Conservation (phyloP, 2,329 filamentous ascomycete species). For the Alternaria sp. region DNA sequence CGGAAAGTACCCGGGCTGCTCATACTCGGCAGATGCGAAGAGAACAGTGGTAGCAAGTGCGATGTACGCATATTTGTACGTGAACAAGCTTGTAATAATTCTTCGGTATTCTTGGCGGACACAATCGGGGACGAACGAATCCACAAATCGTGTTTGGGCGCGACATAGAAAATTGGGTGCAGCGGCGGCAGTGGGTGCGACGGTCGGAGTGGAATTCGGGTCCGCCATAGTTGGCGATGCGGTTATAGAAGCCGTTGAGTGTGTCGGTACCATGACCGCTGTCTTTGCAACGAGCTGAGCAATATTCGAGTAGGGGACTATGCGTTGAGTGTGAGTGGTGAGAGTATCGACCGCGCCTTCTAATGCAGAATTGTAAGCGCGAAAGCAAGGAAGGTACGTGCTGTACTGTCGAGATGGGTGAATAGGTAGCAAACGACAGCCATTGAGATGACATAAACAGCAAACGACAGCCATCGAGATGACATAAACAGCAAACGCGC, state of each 20-base stretch:
- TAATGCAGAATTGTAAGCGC: neutral
- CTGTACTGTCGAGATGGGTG: neutral
- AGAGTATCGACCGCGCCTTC: neutral
- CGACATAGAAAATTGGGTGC: neutral
- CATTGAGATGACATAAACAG: neutral
- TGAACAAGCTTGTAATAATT: neutral
- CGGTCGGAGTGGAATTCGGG: neutral
- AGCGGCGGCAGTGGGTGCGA: neutral
- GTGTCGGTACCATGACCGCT: neutral
- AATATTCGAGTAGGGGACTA: neutral
- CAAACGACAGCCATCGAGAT: neutral
- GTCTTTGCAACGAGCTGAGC: neutral
- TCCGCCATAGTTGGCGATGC: neutral
- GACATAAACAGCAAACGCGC: neutral
- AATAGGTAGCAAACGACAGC: neutral
- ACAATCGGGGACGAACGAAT: slow-evolving; percentile 6
- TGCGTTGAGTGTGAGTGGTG: neutral
- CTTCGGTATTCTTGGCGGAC: slow-evolving; percentile 7
- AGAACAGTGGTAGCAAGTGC: neutral
- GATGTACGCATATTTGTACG: neutral
- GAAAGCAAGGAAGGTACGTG: neutral
- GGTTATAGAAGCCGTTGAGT: neutral
- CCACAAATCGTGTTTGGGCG: neutral
- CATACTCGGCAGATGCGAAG: slow-evolving; percentile 8
- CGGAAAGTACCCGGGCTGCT: slow-evolving; percentile 11